Evolutionary conservation across 257 asterid genomes (phyloP).

Genomic region (Solanum appendiculatum): DNA sequence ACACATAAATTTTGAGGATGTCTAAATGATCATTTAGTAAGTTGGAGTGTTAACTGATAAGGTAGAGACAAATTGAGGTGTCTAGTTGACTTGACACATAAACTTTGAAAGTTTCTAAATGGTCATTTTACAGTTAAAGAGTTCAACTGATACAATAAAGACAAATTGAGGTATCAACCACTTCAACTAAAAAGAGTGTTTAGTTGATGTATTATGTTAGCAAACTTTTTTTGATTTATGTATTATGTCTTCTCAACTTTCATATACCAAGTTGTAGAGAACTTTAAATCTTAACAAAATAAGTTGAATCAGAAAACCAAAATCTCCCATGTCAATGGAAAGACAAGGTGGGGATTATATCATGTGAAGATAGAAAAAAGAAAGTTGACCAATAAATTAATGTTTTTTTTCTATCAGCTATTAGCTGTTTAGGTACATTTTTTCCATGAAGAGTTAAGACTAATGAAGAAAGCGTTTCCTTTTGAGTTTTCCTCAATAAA

Average conservation of each 20-base stretch:
- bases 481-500: not conserved
- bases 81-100: not conserved
- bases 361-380: not conserved
- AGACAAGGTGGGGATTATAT: not conserved
- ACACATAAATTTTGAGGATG: not conserved
- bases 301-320: not conserved
- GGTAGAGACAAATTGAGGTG: too few relatives aligned
- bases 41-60: too few relatives aligned
- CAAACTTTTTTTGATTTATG: too few relatives aligned
- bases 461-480: not conserved
- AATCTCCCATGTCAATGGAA: not conserved
- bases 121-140: not conserved
- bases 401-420: not conserved
- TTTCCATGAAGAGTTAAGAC: not conserved
- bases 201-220: not conserved
- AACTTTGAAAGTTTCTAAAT: not conserved
- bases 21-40: not conserved
- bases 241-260: too few relatives aligned
- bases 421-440: not conserved
- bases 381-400: not conserved
- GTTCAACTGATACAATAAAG: too few relatives aligned
- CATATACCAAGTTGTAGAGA: not conserved
- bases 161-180: not conserved
- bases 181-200: not conserved
- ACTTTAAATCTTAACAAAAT: not conserved